phyloP scores from a whole-genome alignment of 495 filamentous ascomycete genomes.

The Podospora comata region DNA sequence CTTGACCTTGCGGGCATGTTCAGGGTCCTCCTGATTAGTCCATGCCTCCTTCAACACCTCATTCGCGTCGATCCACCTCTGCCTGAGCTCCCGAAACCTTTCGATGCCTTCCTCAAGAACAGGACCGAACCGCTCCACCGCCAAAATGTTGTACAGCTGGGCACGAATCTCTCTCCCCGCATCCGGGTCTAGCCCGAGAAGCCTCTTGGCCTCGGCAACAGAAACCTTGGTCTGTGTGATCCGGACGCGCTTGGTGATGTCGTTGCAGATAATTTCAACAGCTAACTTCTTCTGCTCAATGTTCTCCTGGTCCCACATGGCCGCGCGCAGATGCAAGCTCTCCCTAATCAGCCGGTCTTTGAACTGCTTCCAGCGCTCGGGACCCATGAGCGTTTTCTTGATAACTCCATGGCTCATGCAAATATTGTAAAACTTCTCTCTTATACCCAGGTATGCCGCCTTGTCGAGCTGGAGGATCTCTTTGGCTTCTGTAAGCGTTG shows the following conservation, averaged over 20 bases:
- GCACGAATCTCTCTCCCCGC: conserved; percentile 63
- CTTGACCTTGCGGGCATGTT: conserved; percentile 55
- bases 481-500: conserved; percentile 76
- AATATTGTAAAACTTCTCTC: conserved; percentile 65
- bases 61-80: conserved; percentile 61
- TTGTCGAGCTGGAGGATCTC: conserved; percentile 63
- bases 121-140: conserved; percentile 66
- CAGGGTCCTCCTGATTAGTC: conserved; percentile 55
- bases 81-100: conserved; percentile 67
- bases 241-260: conserved; percentile 78
- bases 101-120: conserved; percentile 68
- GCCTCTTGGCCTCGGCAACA: conserved; percentile 69
- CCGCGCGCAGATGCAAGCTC: conserved; percentile 59
- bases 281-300: conserved; percentile 53
- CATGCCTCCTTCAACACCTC: conserved; percentile 52
- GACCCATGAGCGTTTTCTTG: conserved; percentile 70
- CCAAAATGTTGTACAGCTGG: conserved; percentile 64
- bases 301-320: conserved; percentile 55
- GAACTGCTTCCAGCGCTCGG: conserved; percentile 68
- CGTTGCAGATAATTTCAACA: conserved; percentile 74
- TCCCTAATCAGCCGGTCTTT: conserved; percentile 67
- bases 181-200: conserved; percentile 68
- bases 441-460: conserved; percentile 57
- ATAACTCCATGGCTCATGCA: conserved; percentile 62
- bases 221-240: conserved; percentile 60